These are phyloP conservation scores for Fusarium verticillioides DNA, from an alignment of 2,329 filamentous ascomycete species.

Conservation along the genomic window DNA sequence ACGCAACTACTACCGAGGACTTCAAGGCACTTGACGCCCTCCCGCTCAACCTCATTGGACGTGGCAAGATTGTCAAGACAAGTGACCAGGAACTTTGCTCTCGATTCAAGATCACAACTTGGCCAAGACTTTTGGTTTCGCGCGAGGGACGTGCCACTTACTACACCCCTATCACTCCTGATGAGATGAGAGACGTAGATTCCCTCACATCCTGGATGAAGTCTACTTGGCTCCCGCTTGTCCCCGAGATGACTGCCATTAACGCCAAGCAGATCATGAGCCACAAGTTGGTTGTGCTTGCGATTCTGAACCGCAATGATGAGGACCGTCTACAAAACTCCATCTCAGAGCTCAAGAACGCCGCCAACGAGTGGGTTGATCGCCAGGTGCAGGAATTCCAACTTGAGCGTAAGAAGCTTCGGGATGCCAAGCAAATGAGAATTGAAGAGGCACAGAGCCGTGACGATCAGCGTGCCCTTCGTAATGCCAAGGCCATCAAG, in stretches of 20 bases:
- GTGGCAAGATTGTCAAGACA: constrained; percentile 92
- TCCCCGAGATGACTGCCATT: constrained; percentile 89
- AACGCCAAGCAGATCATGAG: constrained; percentile 97
- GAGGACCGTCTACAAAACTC: constrained; percentile 81
- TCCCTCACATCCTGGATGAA: constrained; percentile 91
- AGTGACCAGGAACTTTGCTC: constrained; percentile 79
- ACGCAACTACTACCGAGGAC: constrained; percentile 92
- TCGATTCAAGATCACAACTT: constrained; percentile 94
- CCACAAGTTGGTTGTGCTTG: constrained; percentile 92
- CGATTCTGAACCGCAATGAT: constrained; percentile 83
- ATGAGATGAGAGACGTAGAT: constrained; percentile 90
- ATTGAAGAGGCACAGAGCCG: constrained; percentile 97
- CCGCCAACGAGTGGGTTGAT: constrained; percentile 97
- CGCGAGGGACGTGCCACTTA: constrained; percentile 91
- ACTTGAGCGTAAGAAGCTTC: constrained; percentile 89
- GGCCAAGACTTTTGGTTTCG: constrained; percentile 91
- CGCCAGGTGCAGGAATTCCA: constrained; percentile 93
- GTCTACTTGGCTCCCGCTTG: constrained; percentile 93
- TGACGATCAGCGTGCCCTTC: constrained; percentile 86
- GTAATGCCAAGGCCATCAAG: constrained; percentile 87
- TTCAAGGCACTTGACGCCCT: constrained; percentile 88
- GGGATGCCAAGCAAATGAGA: constrained; percentile 92
- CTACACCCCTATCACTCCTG: constrained; percentile 86
- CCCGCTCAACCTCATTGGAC: constrained; percentile 88
- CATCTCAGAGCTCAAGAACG: constrained; percentile 92